Conservation (phyloP, 768 basidiomycete genomes). For the Collybia sordida region DNA sequence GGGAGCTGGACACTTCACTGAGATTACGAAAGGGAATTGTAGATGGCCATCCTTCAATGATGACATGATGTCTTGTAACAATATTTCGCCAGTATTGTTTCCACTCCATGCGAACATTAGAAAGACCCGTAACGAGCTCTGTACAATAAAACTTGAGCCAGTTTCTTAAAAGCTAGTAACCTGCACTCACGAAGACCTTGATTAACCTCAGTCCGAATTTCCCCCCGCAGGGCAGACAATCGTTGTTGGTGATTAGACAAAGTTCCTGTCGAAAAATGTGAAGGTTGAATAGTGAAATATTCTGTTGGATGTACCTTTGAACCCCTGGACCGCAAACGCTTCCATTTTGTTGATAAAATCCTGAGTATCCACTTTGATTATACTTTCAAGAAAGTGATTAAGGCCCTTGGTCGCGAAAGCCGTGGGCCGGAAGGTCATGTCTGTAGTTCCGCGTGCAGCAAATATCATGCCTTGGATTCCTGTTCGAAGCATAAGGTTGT, state of each 20-base stretch:
- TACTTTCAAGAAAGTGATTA: conserved; percentile 4
- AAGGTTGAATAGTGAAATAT: background rate
- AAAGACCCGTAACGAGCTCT: conserved; percentile 3
- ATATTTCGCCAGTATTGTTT: conserved; percentile 11
- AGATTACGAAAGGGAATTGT: conserved; percentile 8
- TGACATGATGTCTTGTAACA: conserved; percentile 7
- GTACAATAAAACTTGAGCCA: background rate
- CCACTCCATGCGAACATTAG: conserved; percentile 10
- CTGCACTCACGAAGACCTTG: conserved; percentile 3
- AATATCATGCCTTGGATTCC: background rate
- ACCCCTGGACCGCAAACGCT: conserved; percentile 7
- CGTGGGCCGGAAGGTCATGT: background rate
- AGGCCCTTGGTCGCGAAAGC: conserved; percentile 6
- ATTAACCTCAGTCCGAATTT: conserved; percentile 5
- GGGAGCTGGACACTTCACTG: conserved; percentile 3
- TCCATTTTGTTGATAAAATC: conserved; percentile 12
- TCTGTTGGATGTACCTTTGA: conserved; percentile 9
- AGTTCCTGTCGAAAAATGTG: conserved; percentile 5
- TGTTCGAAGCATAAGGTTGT: background rate
- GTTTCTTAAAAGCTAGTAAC: background rate
- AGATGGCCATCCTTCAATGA: conserved; percentile 12
- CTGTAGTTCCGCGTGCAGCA: background rate
- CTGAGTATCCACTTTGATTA: conserved; percentile 6
- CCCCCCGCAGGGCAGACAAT: background rate
- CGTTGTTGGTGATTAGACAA: conserved; percentile 4